Conservation (phyloP, 805 yeast species). For the Pichia nanzhaoensis region DNA sequence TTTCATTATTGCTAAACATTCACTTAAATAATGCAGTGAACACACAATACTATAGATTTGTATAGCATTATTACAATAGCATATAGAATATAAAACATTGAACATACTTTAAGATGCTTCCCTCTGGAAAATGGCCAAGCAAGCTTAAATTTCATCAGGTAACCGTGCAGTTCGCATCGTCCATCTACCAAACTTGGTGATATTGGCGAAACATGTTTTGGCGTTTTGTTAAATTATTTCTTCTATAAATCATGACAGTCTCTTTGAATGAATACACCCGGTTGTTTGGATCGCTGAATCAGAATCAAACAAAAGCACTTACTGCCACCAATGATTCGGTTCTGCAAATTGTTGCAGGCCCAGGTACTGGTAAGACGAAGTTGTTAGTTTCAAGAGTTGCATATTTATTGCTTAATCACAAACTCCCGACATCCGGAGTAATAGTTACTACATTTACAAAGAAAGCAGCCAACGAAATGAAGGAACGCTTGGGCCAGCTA, state of each 20-base stretch:
- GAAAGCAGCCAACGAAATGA: constrained; percentile 86
- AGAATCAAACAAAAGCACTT: constrained; percentile 39
- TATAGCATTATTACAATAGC: no score
- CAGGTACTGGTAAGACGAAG: constrained; percentile 73
- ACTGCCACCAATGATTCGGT: constrained; percentile 32
- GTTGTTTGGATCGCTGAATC: constrained; percentile 29
- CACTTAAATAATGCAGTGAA: no score
- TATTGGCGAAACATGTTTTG: neutral
- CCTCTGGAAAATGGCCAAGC: neutral
- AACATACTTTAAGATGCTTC: no score
- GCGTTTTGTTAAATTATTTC: neutral
- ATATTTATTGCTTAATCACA: constrained; percentile 45
- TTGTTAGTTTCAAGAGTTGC: constrained; percentile 79
- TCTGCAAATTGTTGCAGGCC: constrained; percentile 52
- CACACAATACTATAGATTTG: no score
- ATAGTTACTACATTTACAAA: constrained; percentile 91
- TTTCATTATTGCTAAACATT: no score
- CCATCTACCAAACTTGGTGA: no score
- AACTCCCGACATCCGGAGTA: constrained; percentile 53
- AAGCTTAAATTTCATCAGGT: no score
- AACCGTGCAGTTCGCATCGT: no score
- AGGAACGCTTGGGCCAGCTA: constrained; percentile 44
- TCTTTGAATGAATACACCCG: neutral
- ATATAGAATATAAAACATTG: no score
- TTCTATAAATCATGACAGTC: neutral